Percentiles rank a stretch among this genome's conserved stretches.
phyloP scores from a whole-genome alignment of 768 basidiomycete genomes.

The Amanita rimosa region DNA sequence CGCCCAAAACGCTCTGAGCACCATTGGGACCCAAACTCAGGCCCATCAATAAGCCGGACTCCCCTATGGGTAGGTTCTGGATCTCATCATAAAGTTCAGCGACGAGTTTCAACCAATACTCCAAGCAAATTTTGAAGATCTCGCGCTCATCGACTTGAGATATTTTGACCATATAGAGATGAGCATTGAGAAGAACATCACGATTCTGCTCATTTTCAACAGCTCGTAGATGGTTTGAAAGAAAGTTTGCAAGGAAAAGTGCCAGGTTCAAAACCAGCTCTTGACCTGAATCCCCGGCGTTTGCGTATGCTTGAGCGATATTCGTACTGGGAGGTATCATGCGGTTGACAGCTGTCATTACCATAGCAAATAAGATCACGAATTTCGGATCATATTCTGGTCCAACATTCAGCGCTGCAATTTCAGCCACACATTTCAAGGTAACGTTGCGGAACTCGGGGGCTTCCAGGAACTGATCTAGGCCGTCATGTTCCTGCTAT shows the following conservation, averaged over 20 bases:
- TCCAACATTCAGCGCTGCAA: constrained; percentile 88
- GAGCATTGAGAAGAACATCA: constrained; percentile 91
- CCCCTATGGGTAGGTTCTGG: constrained; percentile 81
- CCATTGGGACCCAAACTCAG: constrained; percentile 66
- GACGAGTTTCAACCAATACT: constrained; percentile 96
- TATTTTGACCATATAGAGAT: constrained; percentile 97
- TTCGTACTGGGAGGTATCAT: constrained; percentile 96
- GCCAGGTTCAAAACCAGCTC: constrained; percentile 96
- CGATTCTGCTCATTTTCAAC: constrained; percentile 87
- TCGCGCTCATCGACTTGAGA: constrained; percentile 98
- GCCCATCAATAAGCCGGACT: constrained; percentile 80
- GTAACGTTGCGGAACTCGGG: constrained; percentile 97
- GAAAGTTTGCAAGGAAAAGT: constrained; percentile 95
- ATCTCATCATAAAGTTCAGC: constrained; percentile 97
- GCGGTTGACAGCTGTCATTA: constrained; percentile 93
- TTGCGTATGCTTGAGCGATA: constrained; percentile 84
- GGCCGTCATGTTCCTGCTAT: constrained; percentile 8
- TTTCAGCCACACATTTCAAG: constrained; percentile 92
- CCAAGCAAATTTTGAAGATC: constrained; percentile 98
- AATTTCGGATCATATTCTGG: constrained; percentile 98
- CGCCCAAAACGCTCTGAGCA: constrained; percentile 57
- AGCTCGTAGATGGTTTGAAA: constrained; percentile 86
- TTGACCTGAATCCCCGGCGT: constrained; percentile 86
- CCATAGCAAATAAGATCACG: constrained; percentile 93
- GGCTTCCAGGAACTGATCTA: constrained; percentile 80